phyloP scores from a whole-genome alignment of 768 basidiomycete genomes.

The Suillus ampliporus region DNA sequence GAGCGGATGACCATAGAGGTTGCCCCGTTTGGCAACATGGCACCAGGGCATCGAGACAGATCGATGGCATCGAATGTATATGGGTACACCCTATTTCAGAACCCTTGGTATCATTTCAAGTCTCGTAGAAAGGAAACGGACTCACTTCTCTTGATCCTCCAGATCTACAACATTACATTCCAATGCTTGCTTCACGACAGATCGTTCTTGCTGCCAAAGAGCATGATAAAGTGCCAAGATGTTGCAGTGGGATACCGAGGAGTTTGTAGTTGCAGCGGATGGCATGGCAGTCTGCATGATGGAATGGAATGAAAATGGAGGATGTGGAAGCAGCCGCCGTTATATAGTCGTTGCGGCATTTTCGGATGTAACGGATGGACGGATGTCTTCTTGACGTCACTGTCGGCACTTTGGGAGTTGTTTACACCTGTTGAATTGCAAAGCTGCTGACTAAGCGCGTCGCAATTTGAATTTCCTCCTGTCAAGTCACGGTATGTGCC shows the following conservation, averaged over 20 bases:
- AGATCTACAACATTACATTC: not conserved
- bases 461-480: not conserved
- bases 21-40: not conserved
- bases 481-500: no score
- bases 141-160: not conserved
- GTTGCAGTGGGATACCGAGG: not conserved
- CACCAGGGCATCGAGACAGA: not conserved
- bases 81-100: not conserved
- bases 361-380: slow-evolving; percentile 1
- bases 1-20: not conserved
- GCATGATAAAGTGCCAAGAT: not conserved
- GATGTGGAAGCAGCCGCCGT: not conserved
- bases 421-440: slow-evolving; percentile 3
- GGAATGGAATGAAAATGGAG: not conserved
- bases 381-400: slow-evolving; percentile 1
- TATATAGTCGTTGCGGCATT: not conserved
- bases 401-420: not conserved
- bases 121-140: not conserved
- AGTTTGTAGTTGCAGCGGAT: not conserved
- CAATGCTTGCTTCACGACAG: not conserved
- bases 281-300: not conserved
- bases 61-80: not conserved
- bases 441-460: not conserved
- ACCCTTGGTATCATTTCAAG: not conserved
- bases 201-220: not conserved